Conservation (phyloP, 306 rosid species). For the Malus fusca region DNA sequence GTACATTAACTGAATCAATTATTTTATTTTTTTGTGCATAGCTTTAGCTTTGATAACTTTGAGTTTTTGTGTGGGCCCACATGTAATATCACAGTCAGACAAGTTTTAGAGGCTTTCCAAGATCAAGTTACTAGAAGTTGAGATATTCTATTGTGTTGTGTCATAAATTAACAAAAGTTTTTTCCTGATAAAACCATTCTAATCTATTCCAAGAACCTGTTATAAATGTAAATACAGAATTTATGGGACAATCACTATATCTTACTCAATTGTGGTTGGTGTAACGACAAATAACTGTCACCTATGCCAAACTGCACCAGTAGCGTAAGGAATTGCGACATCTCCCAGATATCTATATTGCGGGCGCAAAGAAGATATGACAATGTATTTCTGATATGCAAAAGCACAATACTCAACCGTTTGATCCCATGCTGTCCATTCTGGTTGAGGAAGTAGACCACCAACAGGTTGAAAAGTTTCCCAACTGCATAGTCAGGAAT, state of each 20-base stretch:
- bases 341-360: slow-evolving; percentile 95
- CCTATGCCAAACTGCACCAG: slow-evolving; percentile 95
- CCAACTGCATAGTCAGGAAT: slow-evolving; percentile 55
- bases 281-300: slow-evolving; percentile 92
- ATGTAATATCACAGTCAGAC: not conserved
- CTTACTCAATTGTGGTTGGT: slow-evolving; percentile 97
- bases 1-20: not conserved
- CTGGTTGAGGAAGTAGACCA: slow-evolving; percentile 96
- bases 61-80: not conserved
- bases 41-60: not conserved
- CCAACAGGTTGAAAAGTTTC: slow-evolving; percentile 98
- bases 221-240: not conserved
- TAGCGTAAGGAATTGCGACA: slow-evolving; percentile 89
- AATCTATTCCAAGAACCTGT: not conserved
- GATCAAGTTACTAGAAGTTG: not conserved
- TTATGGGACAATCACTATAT: slow-evolving; percentile 10
- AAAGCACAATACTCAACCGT: slow-evolving; percentile 95
- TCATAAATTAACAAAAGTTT: not conserved
- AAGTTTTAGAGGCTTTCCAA: not conserved
- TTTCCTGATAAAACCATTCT: not conserved
- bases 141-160: not conserved
- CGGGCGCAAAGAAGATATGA: slow-evolving; percentile 93
- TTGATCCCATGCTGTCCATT: slow-evolving; percentile 99
- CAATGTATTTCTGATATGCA: slow-evolving; percentile 84
- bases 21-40: not conserved